Evolutionary conservation across 2,329 filamentous ascomycete species (phyloP), one percentile per base, ranked within the genome.

Genomic region (Exophiala xenobiotica): DNA sequence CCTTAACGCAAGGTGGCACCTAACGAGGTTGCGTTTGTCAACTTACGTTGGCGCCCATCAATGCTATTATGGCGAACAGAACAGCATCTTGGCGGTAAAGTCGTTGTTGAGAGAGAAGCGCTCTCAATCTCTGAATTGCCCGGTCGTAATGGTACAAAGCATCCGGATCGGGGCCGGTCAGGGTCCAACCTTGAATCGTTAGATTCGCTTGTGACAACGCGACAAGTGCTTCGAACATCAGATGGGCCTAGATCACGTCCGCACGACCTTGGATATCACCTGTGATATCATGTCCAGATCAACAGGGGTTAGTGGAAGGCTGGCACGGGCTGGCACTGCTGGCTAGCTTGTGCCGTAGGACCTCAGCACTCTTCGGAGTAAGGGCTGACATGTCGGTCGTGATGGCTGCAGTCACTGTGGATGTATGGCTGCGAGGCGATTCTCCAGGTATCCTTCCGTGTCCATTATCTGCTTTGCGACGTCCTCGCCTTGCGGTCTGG

Each of bases 41-140:
- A 27, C 42, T 24, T 40, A 46, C 49, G 46, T 54, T 46, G 22
- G 50, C 46, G 16, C 51, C 51, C 46, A 54, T 54, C 24, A 54
- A 29, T 27, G 51, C 46, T 6, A 54, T 23, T 6, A 54, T 54
- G n/a, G 46, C 46, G 33, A 54, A 50, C 3, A 54, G 27, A 42
- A 50, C 27, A 12, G 51, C 16, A 22, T 54, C 51, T 22, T 46
- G 27, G 12, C 9, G 14, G 24, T 33, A 54, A 3, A 14, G 39
- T 8, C 40, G n/a, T 18, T 24, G 12, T 22, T 31, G 19, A 22
- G 9, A 7, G n/a, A 54, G 29, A 7, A 45, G 18, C 12, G 18
- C 23, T 6, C 51, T 26, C 20, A 54, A 22, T 22, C 24, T 8
- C 12, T n/a, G 16, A 4, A 54, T 11, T 3, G 46, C 12, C 12